Evolutionary conservation across 2,329 filamentous ascomycete genomes (phyloP).

Genomic region (Claviceps cyperi): DNA sequence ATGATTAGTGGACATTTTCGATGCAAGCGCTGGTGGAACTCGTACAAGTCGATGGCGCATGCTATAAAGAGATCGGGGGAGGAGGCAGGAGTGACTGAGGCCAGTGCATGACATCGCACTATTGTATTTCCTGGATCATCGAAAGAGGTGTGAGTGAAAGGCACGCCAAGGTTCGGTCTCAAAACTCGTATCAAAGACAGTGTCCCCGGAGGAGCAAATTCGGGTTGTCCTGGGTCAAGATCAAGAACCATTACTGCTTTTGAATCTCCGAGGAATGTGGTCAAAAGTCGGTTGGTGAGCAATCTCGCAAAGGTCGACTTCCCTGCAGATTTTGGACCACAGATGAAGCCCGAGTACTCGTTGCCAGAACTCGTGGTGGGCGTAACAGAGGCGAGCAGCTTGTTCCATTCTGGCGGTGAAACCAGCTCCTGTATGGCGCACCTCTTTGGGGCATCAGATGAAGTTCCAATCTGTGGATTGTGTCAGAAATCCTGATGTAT

Average conservation of each 20-base stretch:
- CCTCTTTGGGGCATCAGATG: slow-evolving; percentile 36
- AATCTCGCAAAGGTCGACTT: slow-evolving; percentile 62
- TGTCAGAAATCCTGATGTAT: slow-evolving; percentile 10
- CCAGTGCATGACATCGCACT: slow-evolving; percentile 51
- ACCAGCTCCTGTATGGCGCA: slow-evolving; percentile 37
- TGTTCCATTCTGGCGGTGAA: slow-evolving; percentile 47
- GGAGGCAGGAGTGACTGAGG: slow-evolving; percentile 48
- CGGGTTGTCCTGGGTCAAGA: slow-evolving; percentile 63
- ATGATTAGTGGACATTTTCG: slow-evolving; percentile 45
- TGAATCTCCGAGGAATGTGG: slow-evolving; percentile 14
- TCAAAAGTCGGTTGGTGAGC: slow-evolving; percentile 53
- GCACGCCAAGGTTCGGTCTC: slow-evolving; percentile 47
- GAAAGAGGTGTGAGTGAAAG: slow-evolving; percentile 46
- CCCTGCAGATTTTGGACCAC: slow-evolving; percentile 57
- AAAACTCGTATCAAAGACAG: slow-evolving; percentile 50
- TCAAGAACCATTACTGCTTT: slow-evolving; percentile 41
- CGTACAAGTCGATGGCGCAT: slow-evolving; percentile 48
- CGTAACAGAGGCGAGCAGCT: slow-evolving; percentile 34
- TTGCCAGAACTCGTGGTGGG: slow-evolving; percentile 16
- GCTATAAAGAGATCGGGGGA: slow-evolving; percentile 53
- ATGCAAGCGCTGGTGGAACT: slow-evolving; percentile 35
- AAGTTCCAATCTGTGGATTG: slow-evolving; percentile 33
- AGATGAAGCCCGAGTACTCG: slow-evolving; percentile 38
- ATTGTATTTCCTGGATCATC: slow-evolving; percentile 21
- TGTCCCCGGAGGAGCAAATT: slow-evolving; percentile 56